Evolutionary conservation across 1,284 basidiomycete genomes (phyloP).

Genomic region (Sporisorium iseilematis-ciliati): DNA sequence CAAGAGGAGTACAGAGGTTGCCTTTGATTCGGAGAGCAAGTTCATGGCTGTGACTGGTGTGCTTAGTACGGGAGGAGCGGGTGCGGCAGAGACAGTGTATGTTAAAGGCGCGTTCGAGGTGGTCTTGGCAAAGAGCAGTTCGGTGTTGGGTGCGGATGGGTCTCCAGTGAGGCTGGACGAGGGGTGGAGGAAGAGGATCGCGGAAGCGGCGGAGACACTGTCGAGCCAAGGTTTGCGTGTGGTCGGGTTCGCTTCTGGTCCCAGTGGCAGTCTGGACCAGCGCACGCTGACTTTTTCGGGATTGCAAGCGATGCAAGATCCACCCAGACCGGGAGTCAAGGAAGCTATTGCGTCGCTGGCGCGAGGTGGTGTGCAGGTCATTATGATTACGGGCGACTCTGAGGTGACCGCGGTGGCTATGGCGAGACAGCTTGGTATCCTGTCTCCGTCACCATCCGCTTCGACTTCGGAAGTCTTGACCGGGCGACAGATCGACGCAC

Average conservation of each 20-base stretch:
- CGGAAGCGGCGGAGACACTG: constrained; percentile 78
- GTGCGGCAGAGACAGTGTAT: constrained; percentile 81
- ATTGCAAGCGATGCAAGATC: constrained; percentile 94
- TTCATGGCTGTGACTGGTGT: constrained; percentile 87
- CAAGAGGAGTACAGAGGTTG: constrained; percentile 80
- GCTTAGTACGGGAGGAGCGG: constrained; percentile 45
- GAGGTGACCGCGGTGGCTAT: constrained; percentile 91
- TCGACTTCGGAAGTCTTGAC: constrained; percentile 75
- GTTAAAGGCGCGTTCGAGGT: constrained; percentile 92
- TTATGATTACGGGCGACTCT: constrained; percentile 98
- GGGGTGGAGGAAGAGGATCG: constrained; percentile 77
- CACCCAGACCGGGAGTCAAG: constrained; percentile 90
- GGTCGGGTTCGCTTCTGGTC: constrained; percentile 88
- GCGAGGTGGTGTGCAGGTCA: constrained; percentile 87
- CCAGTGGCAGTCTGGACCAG: constrained; percentile 53
- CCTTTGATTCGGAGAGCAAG: constrained; percentile 93
- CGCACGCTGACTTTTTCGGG: constrained; percentile 86
- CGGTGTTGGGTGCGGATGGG: constrained; percentile 86
- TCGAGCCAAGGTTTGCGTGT: constrained; percentile 85
- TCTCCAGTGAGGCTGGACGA: constrained; percentile 83
- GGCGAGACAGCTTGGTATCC: constrained; percentile 86
- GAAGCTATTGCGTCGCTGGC: constrained; percentile 85
- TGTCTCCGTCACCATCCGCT: constrained; percentile 13
- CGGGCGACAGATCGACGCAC: constrained; percentile 83
- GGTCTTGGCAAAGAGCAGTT: constrained; percentile 85